Conservation (phyloP, 1,284 basidiomycete genomes). For the Dichomitus squalens region DNA sequence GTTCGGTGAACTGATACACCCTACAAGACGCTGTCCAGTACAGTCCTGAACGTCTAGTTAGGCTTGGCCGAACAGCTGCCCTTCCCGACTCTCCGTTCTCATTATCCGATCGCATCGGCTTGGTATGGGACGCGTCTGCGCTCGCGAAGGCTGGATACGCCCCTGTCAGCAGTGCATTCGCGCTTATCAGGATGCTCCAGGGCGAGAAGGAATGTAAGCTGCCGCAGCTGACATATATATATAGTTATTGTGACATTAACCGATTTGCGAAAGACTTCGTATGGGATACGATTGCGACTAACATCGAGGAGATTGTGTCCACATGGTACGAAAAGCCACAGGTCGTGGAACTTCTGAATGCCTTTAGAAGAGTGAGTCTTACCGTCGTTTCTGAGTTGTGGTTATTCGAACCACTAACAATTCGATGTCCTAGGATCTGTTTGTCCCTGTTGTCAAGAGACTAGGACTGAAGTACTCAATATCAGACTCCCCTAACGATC, state of each 20-base stretch:
- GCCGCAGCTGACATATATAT: not conserved
- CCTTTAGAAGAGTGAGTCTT: conserved; percentile 56
- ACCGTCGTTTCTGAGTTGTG: not conserved
- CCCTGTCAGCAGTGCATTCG: conserved; percentile 77
- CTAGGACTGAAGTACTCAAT: conserved; percentile 80
- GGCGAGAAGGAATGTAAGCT: conserved; percentile 75
- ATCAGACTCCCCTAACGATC: conserved; percentile 73
- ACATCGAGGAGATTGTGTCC: conserved; percentile 56
- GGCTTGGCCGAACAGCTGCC: conserved; percentile 81
- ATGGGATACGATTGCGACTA: conserved; percentile 68
- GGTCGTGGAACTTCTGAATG: conserved; percentile 62
- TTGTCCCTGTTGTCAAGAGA: conserved; percentile 77
- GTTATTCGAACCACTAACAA: too few relatives aligned
- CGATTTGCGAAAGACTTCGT: conserved; percentile 62
- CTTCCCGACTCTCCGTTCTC: conserved; percentile 66
- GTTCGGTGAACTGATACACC: not conserved
- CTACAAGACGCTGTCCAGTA: conserved; percentile 84
- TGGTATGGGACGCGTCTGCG: conserved; percentile 82
- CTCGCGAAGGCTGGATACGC: conserved; percentile 82
- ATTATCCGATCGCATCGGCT: conserved; percentile 76
- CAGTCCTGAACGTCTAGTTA: conserved; percentile 77
- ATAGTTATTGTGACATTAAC: too few relatives aligned
- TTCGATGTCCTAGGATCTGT: conserved; percentile 54
- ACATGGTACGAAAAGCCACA: conserved; percentile 87
- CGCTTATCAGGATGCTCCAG: conserved; percentile 68